phyloP scores from a whole-genome alignment of 257 asterid species.

The Rehmannia glutinosa region DNA sequence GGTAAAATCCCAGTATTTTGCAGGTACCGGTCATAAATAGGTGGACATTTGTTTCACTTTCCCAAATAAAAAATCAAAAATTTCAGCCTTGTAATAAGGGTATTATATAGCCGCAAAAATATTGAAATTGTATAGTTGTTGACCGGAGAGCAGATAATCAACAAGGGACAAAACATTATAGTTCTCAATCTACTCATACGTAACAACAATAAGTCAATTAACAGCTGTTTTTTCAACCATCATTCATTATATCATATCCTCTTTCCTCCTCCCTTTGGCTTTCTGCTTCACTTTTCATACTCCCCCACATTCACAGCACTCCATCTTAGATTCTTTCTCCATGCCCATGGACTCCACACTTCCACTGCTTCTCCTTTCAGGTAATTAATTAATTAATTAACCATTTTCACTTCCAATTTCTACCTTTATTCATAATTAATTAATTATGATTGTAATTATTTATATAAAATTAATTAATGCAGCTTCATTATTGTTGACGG shows the following conservation, averaged over 20 bases:
- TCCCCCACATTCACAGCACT: background rate
- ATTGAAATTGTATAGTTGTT: too few relatives aligned
- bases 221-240: constrained; percentile 16
- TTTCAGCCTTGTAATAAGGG: too few relatives aligned
- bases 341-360: constrained; percentile 8
- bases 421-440: too few relatives aligned
- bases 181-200: too few relatives aligned
- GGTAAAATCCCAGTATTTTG: too few relatives aligned
- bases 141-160: too few relatives aligned
- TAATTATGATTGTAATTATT: too few relatives aligned
- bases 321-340: background rate
- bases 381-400: background rate
- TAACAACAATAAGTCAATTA: background rate
- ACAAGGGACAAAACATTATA: too few relatives aligned
- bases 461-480: background rate
- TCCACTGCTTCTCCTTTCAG: constrained; percentile 12
- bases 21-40: too few relatives aligned
- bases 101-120: too few relatives aligned
- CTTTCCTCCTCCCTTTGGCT: background rate
- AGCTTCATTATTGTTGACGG: background rate
- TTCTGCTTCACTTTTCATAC: background rate
- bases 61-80: too few relatives aligned
- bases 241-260: constrained; percentile 10
- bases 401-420: background rate
- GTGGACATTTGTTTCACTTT: too few relatives aligned